Base-by-base conservation (phyloP, 1,139 yeast genomes). In the Candida tropicalis region DNA sequence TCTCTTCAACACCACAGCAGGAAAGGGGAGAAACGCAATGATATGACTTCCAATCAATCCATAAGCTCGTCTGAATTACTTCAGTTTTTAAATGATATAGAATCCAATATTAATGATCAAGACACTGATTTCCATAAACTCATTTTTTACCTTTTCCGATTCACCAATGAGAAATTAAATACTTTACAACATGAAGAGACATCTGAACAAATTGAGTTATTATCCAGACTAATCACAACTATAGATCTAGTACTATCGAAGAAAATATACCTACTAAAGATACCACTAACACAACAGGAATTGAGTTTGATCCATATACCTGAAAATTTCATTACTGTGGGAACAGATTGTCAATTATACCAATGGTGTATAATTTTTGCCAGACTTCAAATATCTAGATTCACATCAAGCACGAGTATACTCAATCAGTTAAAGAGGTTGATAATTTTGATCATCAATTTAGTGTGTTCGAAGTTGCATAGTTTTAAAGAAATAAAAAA, bases 71-170 rank as follows among this genome's bases (percentile, higher is more conserved):
- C 56, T 5, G 73, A 68, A 39, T 57, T 71, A 29, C 48, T 48
- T n/a, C 54, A 53, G 43, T 73, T 73, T 45, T 57, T 73, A 13
- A 55, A 59, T 31, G 79, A 73, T 43, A 63, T 73, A 24, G 62
- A 63, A 40, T 52, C 51, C 33, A 68, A 68, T 45, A 60, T 71
- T 39, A 53, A 60, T 38, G 57, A 58, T 35, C 67, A 66, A 44
- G 70, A 66, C 32, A 60, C 70, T 5, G 74, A 73, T 52, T 72
- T 70, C 52, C 64, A 63, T 46, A 67, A 66, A 47, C 53, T 72
- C 40, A 48, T 62, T 20, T 53, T 71, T 12, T 70, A 67, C 43
- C 54, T 73, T 25, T 60, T 68, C 44, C 63, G 62, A 15, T 69
- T 70, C 46, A 53, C 69, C 34, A 52, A 60, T 39, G 60, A 60